Evolutionary conservation across 345 rosid species (phyloP), one percentile per base, ranked within the genome.

Genomic region (Combretum micranthum): DNA sequence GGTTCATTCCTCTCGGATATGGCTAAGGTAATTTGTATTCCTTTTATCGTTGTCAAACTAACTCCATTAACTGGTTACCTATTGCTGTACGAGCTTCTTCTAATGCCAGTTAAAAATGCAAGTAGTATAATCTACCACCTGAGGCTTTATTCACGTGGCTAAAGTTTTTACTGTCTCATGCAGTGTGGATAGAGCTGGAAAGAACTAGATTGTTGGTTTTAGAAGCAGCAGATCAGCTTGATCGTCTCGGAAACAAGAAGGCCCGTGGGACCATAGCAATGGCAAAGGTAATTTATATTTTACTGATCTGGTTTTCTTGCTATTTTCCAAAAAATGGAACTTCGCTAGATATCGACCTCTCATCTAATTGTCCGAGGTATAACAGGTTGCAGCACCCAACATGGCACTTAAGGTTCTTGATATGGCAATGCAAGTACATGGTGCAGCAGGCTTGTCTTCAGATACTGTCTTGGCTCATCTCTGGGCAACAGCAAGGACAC

Each of bases 321-420:
- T 48, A 17, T 48, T n/a, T 48, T 15, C 18, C 21, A 2, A 2
- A n/a, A n/a, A 0, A 48, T 21, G 17, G 9, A 17, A 48, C 11
- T 12, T 15, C 19, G 8, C 2, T 15, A n/a, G 19, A n/a, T 3
- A 5, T 12, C 52, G n/a, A n/a, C 20, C 20, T 20, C 25, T 20
- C 2, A 51, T 51, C 14, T 19, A 3, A 20, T 51, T 21, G 13
- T 49, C 16, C 18, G 55, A 25, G 53, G n/a, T 50, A 64, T 56
- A 18, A 53, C 80, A 92, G 98, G 99, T 89, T 22, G 96, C 99
- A 42, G 88, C 99, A 57, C 99, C 96, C 61, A 89, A 77, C 77
- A 93, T 83, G 97, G 92, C 94, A 5, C 77, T 89, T 39, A 78
- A 66, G 81, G 97, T 93, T 47, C 78, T 93, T 0, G 97, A 93